Conservation (phyloP, 768 basidiomycete genomes). For the Gelatoporia subvermispora region DNA sequence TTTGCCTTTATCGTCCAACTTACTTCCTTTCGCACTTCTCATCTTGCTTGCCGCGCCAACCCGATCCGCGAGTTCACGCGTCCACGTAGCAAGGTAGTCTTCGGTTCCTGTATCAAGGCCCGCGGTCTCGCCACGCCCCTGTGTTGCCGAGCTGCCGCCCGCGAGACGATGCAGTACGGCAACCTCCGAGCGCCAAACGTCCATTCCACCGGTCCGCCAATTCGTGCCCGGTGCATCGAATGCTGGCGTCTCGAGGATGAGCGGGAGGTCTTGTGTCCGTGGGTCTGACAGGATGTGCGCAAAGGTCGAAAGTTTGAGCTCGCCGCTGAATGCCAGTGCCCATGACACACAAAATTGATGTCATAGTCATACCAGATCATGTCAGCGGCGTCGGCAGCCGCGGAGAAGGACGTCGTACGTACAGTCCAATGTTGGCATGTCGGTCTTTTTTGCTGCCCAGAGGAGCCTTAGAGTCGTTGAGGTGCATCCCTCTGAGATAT, state of each 20-base stretch:
- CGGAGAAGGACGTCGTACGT: not conserved
- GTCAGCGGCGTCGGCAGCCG: not conserved
- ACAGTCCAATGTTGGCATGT: constrained; percentile 85
- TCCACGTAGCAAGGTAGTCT: constrained; percentile 6
- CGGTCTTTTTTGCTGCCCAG: constrained; percentile 66
- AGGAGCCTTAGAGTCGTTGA: constrained; percentile 76
- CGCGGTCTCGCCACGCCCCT: no score
- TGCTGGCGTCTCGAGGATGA: constrained; percentile 79
- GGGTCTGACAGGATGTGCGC: constrained; percentile 62
- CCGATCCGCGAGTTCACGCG: constrained; percentile 11
- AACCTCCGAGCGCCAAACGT: constrained; percentile 74
- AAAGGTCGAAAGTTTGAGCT: constrained; percentile 61
- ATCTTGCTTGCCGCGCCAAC: constrained; percentile 11
- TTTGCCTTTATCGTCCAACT: constrained; percentile 3
- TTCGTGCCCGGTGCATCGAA: constrained; percentile 38
- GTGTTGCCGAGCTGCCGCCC: no score
- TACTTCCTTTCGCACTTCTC: constrained; percentile 11
- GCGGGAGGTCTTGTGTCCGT: constrained; percentile 63
- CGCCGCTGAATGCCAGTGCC: constrained; percentile 60
- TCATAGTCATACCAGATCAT: not conserved
- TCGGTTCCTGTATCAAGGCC: not conserved
- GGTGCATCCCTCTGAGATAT: constrained; percentile 79
- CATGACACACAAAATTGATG: not conserved
- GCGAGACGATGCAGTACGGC: constrained; percentile 45
- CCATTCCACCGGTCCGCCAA: constrained; percentile 31